Conservation (phyloP, 129 eudicot genomes). For the Calendula officinalis region DNA sequence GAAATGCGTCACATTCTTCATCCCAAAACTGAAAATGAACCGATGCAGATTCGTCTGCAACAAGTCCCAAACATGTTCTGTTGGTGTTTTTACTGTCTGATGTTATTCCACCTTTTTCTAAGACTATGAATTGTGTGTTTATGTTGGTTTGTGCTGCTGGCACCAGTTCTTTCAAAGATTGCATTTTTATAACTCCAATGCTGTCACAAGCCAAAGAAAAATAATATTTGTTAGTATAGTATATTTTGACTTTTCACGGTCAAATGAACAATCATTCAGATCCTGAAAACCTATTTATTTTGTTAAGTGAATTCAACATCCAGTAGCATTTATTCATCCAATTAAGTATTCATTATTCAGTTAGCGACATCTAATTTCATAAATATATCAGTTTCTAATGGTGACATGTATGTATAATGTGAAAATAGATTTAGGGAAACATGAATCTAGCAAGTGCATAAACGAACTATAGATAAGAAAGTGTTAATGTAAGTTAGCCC, state of each 20-base stretch:
- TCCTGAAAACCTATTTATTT: not conserved
- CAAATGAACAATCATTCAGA: not conserved
- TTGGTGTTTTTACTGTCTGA: constrained; percentile 43
- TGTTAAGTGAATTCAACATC: not conserved
- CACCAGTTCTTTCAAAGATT: constrained; percentile 44
- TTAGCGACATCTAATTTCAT: no score
- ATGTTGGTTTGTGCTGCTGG: constrained; percentile 74
- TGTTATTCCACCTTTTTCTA: constrained; percentile 59
- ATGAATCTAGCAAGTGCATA: no score
- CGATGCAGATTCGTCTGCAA: constrained; percentile 82
- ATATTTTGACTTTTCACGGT: not conserved
- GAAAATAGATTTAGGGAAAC: not conserved
- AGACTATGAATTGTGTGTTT: constrained; percentile 48
- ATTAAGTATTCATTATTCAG: no score
- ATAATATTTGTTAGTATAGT: no score
- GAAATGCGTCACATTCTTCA: constrained; percentile 72
- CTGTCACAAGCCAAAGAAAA: constrained; percentile 11
- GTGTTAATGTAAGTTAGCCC: no score
- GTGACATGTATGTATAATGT: not conserved
- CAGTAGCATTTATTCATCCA: not conserved
- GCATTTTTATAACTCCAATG: constrained; percentile 19
- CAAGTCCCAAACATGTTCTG: constrained; percentile 58
- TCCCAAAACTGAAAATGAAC: constrained; percentile 92
- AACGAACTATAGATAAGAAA: no score
- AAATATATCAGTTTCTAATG: no score